Evolutionary conservation across 139 green algal genomes (phyloP).

Genomic region (Tetradesmus lagerheimii): DNA sequence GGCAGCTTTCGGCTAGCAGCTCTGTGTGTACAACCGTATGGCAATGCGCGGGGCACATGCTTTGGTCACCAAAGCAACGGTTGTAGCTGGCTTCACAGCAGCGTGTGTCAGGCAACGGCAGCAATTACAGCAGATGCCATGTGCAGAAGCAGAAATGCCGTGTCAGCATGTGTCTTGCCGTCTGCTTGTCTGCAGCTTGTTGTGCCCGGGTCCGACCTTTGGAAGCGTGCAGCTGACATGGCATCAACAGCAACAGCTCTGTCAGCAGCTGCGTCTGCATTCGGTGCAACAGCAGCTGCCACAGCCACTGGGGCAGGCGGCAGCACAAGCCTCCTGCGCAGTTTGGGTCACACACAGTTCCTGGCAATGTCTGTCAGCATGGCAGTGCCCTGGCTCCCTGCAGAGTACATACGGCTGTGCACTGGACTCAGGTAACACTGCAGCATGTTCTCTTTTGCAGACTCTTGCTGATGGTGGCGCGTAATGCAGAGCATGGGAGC

Average conservation of each 20-base stretch:
- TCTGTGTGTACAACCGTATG: too few relatives aligned
- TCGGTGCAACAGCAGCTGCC: background rate
- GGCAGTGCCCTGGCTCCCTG: slow-evolving; percentile 30
- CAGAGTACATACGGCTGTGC: slow-evolving; percentile 36
- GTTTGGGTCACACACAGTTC: slow-evolving; percentile 38
- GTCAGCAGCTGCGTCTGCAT: background rate
- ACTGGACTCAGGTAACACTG: slow-evolving; percentile 6
- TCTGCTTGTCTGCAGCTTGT: background rate
- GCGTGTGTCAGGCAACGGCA: too few relatives aligned
- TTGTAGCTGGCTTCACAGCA: too few relatives aligned
- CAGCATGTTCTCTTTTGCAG: background rate
- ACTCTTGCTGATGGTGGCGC: too few relatives aligned
- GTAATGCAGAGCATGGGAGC: too few relatives aligned
- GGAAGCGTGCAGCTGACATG: background rate
- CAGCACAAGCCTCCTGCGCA: slow-evolving; percentile 21
- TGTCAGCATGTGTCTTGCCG: too few relatives aligned
- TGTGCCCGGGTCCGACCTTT: background rate
- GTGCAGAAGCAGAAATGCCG: too few relatives aligned
- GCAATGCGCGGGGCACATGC: too few relatives aligned
- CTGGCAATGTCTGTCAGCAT: slow-evolving; percentile 42
- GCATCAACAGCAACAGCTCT: slow-evolving; percentile 12
- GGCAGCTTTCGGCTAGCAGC: too few relatives aligned
- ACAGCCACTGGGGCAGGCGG: slow-evolving; percentile 16
- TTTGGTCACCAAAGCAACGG: too few relatives aligned
- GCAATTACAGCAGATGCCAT: too few relatives aligned